These are phyloP conservation scores for Aspergillus vadensis DNA, from an alignment of 2,329 filamentous ascomycete species.

Conservation along the genomic window DNA sequence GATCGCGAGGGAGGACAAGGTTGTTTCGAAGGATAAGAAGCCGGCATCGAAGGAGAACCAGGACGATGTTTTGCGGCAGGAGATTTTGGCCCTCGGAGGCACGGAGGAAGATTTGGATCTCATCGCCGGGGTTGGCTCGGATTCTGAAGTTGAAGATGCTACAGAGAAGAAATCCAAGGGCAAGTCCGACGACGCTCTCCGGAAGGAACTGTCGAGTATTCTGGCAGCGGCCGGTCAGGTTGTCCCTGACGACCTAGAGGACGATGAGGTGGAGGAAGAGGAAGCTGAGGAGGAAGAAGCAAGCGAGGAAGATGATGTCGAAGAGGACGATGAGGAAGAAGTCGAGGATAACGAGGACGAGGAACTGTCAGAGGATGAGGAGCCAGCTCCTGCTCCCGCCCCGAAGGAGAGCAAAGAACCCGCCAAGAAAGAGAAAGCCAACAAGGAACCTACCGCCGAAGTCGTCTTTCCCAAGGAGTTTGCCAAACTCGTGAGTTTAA, in stretches of 20 bases:
- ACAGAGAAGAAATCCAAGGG: constrained; percentile 26
- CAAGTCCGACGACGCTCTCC: constrained; percentile 39
- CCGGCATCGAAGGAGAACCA: constrained; percentile 23
- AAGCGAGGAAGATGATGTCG: constrained; percentile 31
- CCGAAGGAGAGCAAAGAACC: constrained; percentile 27
- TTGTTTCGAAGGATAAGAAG: constrained; percentile 22
- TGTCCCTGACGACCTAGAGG: constrained; percentile 38
- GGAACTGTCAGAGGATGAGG: constrained; percentile 32
- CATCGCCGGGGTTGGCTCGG: constrained; percentile 47
- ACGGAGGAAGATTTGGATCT: constrained; percentile 53
- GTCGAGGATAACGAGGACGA: constrained; percentile 32
- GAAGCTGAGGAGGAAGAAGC: constrained; percentile 42
- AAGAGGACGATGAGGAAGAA: constrained; percentile 36
- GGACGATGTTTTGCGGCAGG: constrained; percentile 42
- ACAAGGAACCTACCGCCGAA: constrained; percentile 23
- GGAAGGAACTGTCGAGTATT: constrained; percentile 43
- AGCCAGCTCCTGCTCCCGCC: constrained; percentile 18
- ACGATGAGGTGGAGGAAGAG: constrained; percentile 33
- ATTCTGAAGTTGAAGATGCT: constrained; percentile 47
- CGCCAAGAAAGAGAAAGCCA: constrained; percentile 25
- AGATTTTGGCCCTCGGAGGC: constrained; percentile 51
- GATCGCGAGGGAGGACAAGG: constrained; percentile 40
- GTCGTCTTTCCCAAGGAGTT: constrained; percentile 38
- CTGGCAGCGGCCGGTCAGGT: constrained; percentile 40
- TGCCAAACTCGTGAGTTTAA: constrained; percentile 35